phyloP scores from a whole-genome alignment of 495 filamentous ascomycete species.

The Penicillium turbatum region DNA sequence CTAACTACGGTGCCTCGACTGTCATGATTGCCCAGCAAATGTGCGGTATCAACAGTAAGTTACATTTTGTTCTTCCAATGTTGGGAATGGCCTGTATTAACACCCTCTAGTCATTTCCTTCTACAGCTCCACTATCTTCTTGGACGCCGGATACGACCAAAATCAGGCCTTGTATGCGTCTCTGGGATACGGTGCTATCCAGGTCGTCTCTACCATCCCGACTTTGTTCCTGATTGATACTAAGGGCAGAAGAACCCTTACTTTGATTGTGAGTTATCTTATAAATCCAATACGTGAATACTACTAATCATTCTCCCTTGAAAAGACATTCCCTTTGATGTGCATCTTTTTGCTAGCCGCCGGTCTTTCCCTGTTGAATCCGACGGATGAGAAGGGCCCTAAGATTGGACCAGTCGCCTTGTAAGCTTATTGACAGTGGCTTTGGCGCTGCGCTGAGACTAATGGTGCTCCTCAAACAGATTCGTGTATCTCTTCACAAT shows the following conservation, averaged over 20 bases:
- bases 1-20: conserved; percentile 56
- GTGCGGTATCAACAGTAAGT: conserved; percentile 46
- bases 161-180: conserved; percentile 65
- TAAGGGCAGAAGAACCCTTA: conserved; percentile 66
- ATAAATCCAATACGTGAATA: neutral
- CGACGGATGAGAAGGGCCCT: conserved; percentile 8
- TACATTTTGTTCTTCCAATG: conserved; percentile 3
- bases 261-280: conserved; percentile 30
- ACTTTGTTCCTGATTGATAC: conserved; percentile 70
- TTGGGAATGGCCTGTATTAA: neutral
- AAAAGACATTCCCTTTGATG: conserved; percentile 78
- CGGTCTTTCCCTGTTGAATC: conserved; percentile 53
- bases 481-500: conserved; percentile 43
- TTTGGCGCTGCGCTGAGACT: neutral
- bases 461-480: conserved; percentile 9
- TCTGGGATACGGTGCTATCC: conserved; percentile 56
- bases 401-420: conserved; percentile 29
- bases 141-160: conserved; percentile 50
- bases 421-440: conserved; percentile 14
- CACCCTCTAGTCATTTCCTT: conserved; percentile 63
- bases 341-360: conserved; percentile 63
- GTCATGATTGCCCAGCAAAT: conserved; percentile 59
- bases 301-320: conserved; percentile 42
- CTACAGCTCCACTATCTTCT: conserved; percentile 71
- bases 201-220: conserved; percentile 68